These are phyloP conservation scores for Parathielavia hyrcaniae DNA, from an alignment of 495 filamentous ascomycete genomes.

Conservation along the genomic window DNA sequence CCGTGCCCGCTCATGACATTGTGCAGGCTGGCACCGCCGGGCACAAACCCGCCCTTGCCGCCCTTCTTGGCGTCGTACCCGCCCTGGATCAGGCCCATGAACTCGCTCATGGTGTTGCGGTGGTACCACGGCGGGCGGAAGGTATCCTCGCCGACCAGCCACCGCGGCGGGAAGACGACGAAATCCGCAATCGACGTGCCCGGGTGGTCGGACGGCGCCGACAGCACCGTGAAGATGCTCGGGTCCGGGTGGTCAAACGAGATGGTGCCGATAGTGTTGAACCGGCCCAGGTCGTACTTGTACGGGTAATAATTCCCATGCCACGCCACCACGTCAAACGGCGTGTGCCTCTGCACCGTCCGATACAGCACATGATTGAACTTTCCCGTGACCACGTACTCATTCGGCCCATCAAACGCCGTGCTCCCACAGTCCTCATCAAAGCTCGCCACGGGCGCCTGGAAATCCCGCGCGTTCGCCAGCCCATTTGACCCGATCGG, in stretches of 20 bases:
- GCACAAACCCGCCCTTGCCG: slow-evolving; percentile 50
- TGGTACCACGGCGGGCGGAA: slow-evolving; percentile 83
- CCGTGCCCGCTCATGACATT: slow-evolving; percentile 57
- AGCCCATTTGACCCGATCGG: slow-evolving; percentile 85
- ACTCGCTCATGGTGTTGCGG: slow-evolving; percentile 79
- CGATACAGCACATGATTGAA: slow-evolving; percentile 74
- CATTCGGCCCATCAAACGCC: slow-evolving; percentile 33
- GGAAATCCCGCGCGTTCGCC: slow-evolving; percentile 84
- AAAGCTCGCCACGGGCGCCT: slow-evolving; percentile 72
- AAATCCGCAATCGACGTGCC: slow-evolving; percentile 77
- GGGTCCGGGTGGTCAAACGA: slow-evolving; percentile 79
- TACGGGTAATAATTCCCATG: slow-evolving; percentile 74
- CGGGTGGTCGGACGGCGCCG: slow-evolving; percentile 54
- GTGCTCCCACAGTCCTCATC: slow-evolving; percentile 49
- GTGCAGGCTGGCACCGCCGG: slow-evolving; percentile 52
- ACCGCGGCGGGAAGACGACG: slow-evolving; percentile 76
- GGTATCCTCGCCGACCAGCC: slow-evolving; percentile 70
- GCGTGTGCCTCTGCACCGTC: slow-evolving; percentile 64
- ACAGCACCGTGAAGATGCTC: slow-evolving; percentile 75
- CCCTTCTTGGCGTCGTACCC: slow-evolving; percentile 51
- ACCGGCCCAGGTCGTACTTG: slow-evolving; percentile 81
- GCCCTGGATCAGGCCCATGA: slow-evolving; percentile 70
- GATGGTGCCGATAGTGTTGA: slow-evolving; percentile 68
- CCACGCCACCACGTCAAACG: slow-evolving; percentile 83
- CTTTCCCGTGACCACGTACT: slow-evolving; percentile 64